Evolutionary conservation across 805 yeast genomes (phyloP).

Genomic region (Maudiozyma serrabonitensis): DNA sequence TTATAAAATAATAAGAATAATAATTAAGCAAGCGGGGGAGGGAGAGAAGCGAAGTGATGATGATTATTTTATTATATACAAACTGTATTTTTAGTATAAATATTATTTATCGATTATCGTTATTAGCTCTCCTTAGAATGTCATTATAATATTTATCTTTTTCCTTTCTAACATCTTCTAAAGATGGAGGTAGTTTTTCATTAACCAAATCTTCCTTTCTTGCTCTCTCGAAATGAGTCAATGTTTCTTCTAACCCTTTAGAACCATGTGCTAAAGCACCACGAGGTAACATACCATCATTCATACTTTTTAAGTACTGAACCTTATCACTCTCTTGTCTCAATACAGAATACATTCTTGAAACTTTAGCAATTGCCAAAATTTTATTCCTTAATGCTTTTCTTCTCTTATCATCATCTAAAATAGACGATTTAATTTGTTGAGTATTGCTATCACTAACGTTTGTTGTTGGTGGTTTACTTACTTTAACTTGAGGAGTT

Average conservation of each 20-base stretch:
- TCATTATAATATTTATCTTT: conserved; percentile 33
- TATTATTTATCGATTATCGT: not conserved
- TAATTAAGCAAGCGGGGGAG: not conserved
- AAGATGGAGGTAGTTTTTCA: conserved; percentile 81
- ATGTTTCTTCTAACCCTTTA: conserved; percentile 63
- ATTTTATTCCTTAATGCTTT: conserved; percentile 75
- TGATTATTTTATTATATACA: too few species aligned
- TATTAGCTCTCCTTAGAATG: conserved; percentile 4
- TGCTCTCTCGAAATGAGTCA: conserved; percentile 75
- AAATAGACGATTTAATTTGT: not conserved
- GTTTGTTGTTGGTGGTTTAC: not conserved
- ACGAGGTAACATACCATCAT: conserved; percentile 74
- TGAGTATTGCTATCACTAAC: not conserved
- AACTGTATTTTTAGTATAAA: not conserved
- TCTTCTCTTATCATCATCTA: conserved; percentile 28
- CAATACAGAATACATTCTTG: conserved; percentile 81
- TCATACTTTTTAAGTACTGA: conserved; percentile 59
- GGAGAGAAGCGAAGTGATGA: not conserved
- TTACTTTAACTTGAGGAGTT: not conserved
- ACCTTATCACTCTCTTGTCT: conserved; percentile 85
- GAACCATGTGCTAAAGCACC: conserved; percentile 79
- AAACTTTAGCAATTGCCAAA: conserved; percentile 90
- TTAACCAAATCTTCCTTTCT: conserved; percentile 67
- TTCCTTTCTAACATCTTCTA: conserved; percentile 43
- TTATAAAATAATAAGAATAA: not conserved